phyloP scores from a whole-genome alignment of 345 rosid genomes.

The Hypericum androsaemum region DNA sequence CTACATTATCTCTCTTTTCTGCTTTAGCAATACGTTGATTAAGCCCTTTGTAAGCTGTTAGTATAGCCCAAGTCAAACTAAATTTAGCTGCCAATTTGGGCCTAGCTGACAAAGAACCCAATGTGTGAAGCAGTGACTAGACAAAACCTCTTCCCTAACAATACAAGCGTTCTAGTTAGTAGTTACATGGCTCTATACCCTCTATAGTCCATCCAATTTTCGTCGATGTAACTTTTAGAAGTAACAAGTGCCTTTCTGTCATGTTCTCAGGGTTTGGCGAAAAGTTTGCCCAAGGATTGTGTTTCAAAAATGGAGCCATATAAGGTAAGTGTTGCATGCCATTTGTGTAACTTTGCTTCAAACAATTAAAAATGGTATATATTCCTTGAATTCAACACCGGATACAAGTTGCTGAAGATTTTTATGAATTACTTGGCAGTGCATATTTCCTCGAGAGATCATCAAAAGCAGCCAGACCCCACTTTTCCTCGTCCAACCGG shows the following conservation, averaged over 20 bases:
- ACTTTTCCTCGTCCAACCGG: slow-evolving; percentile 65
- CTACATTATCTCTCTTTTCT: neutral
- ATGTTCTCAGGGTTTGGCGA: slow-evolving; percentile 39
- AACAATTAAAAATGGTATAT: neutral
- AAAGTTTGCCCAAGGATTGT: slow-evolving; percentile 38
- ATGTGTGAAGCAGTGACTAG: too few species aligned
- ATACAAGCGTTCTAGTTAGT: too few species aligned
- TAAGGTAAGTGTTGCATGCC: slow-evolving; percentile 11
- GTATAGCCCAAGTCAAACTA: too few species aligned
- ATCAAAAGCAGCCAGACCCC: slow-evolving; percentile 55
- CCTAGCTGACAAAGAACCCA: too few species aligned
- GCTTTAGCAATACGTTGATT: neutral
- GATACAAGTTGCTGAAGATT: neutral
- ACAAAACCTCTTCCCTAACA: too few species aligned
- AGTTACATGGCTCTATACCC: neutral
- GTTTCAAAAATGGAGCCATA: slow-evolving; percentile 10
- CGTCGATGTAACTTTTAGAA: neutral
- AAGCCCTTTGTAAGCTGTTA: neutral
- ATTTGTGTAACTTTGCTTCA: slow-evolving; percentile 1
- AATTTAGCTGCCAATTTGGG: too few species aligned
- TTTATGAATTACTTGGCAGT: slow-evolving; percentile 23
- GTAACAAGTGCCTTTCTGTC: neutral
- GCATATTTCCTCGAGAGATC: slow-evolving; percentile 63
- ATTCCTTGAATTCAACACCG: neutral
- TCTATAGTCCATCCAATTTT: neutral